Evolutionary conservation across 768 basidiomycete species (phyloP).

Genomic region (Clavaria fumosa): DNA sequence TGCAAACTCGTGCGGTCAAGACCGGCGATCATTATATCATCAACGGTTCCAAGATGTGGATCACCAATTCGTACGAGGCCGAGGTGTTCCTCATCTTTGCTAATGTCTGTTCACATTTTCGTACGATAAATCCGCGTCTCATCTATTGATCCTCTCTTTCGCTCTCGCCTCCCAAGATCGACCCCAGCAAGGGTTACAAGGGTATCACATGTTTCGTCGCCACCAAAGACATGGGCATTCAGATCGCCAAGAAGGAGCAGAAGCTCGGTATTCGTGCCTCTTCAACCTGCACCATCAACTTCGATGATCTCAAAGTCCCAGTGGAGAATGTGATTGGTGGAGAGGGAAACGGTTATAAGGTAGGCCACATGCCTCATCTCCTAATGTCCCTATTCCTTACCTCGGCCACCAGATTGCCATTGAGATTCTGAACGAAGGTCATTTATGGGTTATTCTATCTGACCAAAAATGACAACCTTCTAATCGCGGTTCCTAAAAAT

Average conservation of each 20-base stretch:
- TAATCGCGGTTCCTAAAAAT: not conserved
- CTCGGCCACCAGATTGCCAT: slow-evolving; percentile 59
- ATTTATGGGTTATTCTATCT: not conserved
- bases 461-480: not conserved
- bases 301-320: slow-evolving; percentile 81
- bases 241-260: slow-evolving; percentile 98
- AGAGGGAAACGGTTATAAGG: slow-evolving; percentile 86
- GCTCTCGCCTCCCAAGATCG: slow-evolving; percentile 29
- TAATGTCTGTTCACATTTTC: slow-evolving; percentile 39
- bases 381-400: no score
- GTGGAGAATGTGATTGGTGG: slow-evolving; percentile 84
- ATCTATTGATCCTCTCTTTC: no score
- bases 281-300: slow-evolving; percentile 86
- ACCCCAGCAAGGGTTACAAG: slow-evolving; percentile 92
- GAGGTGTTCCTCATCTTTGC: slow-evolving; percentile 92
- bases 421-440: slow-evolving; percentile 89
- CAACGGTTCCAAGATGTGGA: slow-evolving; percentile 99
- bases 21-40: slow-evolving; percentile 76
- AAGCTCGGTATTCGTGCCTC: slow-evolving; percentile 95
- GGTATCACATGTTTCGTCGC: slow-evolving; percentile 97
- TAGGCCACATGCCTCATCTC: no score
- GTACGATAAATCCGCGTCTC: no score
- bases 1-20: slow-evolving; percentile 84
- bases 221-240: slow-evolving; percentile 90
- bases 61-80: slow-evolving; percentile 88